phyloP scores from a whole-genome alignment of 805 yeast genomes.

The Pichia rugopelliculosa region DNA sequence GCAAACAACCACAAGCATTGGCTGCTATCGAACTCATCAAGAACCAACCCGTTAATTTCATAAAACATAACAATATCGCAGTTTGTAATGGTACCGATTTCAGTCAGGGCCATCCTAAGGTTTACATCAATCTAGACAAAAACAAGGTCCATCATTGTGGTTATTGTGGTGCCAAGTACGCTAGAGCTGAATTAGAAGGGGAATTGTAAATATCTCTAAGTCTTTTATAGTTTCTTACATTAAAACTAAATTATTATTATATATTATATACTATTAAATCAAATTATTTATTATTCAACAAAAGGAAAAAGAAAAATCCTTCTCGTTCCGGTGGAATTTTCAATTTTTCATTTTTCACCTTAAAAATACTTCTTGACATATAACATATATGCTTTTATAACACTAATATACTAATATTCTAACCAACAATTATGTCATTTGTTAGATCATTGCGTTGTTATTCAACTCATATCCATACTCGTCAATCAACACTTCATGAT shows the following conservation, averaged over 20 bases:
- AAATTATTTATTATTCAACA: not conserved
- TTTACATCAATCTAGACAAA: constrained; percentile 72
- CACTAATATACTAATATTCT: not conserved
- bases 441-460: constrained; percentile 1
- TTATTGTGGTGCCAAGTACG: constrained; percentile 70
- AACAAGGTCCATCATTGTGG: constrained; percentile 69
- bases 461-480: constrained; percentile 16
- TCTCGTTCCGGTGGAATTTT: too few species aligned
- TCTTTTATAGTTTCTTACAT: too few species aligned
- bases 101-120: constrained; percentile 78
- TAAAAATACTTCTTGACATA: too few species aligned
- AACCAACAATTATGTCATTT: not conserved
- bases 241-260: too few species aligned
- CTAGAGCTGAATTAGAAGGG: constrained; percentile 42
- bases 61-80: constrained; percentile 48
- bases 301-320: not conserved
- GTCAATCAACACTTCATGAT: constrained; percentile 21
- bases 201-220: constrained; percentile 6
- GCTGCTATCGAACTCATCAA: constrained; percentile 82
- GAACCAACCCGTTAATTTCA: constrained; percentile 59
- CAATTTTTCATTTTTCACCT: not conserved
- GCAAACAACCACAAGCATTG: constrained; percentile 66
- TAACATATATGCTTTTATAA: too few species aligned
- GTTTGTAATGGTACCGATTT: constrained; percentile 80
- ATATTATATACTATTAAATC: not conserved